These are phyloP conservation scores for Iris pallida DNA, from an alignment of 116 monocot genomes.

Conservation along the genomic window DNA sequence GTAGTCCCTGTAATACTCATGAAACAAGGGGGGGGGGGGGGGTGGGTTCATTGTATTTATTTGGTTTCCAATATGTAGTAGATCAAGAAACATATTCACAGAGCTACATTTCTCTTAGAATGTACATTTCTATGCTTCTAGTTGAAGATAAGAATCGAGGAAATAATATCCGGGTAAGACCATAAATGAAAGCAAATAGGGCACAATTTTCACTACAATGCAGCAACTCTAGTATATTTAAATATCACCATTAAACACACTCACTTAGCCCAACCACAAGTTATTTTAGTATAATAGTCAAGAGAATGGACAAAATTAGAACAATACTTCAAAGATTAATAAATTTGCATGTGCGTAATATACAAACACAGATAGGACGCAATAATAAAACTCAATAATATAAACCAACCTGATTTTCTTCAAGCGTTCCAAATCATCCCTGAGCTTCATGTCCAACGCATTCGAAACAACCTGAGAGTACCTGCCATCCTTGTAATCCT, in stretches of 20 bases:
- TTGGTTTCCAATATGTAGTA: too few relatives aligned
- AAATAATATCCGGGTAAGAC: too few relatives aligned
- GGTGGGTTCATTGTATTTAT: too few relatives aligned
- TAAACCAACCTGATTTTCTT: conserved; percentile 24
- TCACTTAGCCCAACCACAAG: not conserved
- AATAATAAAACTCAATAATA: not conserved
- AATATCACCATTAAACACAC: not conserved
- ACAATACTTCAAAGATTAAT: not conserved
- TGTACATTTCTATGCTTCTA: too few relatives aligned
- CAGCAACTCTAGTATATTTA: not conserved
- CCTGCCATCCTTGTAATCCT: conserved; percentile 35
- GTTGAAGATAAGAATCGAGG: too few relatives aligned
- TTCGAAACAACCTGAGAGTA: conserved; percentile 35
- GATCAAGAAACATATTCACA: too few relatives aligned
- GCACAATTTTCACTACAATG: not conserved
- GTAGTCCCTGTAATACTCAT: too few relatives aligned
- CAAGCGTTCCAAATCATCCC: conserved; percentile 26
- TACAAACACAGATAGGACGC: not conserved
- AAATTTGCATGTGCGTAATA: not conserved
- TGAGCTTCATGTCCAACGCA: conserved; percentile 33
- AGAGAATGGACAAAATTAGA: not conserved
- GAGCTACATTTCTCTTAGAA: too few relatives aligned
- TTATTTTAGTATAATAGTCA: not conserved
- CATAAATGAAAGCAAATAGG: too few relatives aligned
- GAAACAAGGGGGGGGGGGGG: too few relatives aligned